These are phyloP conservation scores for Rhizopogon rudus DNA, from an alignment of 768 basidiomycete species.

Conservation along the genomic window DNA sequence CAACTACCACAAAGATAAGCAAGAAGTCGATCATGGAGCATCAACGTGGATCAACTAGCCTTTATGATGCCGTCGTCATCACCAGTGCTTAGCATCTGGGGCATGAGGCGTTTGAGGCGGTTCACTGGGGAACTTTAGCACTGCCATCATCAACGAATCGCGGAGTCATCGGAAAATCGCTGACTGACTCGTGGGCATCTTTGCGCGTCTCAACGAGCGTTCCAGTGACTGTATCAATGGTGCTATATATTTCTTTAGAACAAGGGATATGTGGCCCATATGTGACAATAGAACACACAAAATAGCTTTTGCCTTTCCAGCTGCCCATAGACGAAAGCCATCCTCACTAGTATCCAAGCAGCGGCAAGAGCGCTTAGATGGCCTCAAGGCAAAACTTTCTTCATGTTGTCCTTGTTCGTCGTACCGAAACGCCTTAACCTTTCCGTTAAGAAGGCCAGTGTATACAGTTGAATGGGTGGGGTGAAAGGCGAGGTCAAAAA, in stretches of 20 bases:
- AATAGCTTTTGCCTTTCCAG: constrained; percentile 76
- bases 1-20: constrained; percentile 42
- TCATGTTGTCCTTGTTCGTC: constrained; percentile 62
- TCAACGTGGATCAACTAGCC: constrained; percentile 34
- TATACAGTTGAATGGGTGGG: constrained; percentile 70
- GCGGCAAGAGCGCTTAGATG: constrained; percentile 82
- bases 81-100: constrained; percentile 75
- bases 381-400: constrained; percentile 55
- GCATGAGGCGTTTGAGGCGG: constrained; percentile 67
- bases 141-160: constrained; percentile 28
- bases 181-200: constrained; percentile 65
- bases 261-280: neutral
- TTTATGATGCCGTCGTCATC: constrained; percentile 96
- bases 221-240: constrained; percentile 62
- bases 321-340: constrained; percentile 68
- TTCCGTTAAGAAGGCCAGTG: constrained; percentile 74
- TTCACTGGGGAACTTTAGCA: constrained; percentile 73
- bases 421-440: constrained; percentile 78
- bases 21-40: neutral
- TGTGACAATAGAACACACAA: constrained; percentile 47
- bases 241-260: constrained; percentile 34
- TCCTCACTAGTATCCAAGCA: constrained; percentile 62
- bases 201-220: constrained; percentile 40
- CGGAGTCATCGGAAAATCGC: constrained; percentile 1
- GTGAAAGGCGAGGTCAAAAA: constrained; percentile 90